Percentiles rank a stretch among this genome's conserved stretches.
phyloP scores from a whole-genome alignment of 2,329 filamentous ascomycete genomes.

The Curvularia lunata region DNA sequence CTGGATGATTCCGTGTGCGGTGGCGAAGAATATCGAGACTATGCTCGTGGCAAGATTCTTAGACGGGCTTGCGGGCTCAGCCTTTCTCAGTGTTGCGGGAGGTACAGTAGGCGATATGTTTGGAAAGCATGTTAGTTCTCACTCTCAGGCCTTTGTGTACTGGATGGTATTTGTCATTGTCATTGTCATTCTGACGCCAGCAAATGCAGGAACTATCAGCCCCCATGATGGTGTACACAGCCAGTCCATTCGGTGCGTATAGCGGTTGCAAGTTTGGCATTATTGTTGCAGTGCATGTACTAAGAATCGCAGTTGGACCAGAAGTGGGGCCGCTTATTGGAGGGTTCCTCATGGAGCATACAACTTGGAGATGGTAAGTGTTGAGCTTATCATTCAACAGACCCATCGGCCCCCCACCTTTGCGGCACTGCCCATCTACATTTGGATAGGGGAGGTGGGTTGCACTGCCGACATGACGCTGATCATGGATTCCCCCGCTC shows the following conservation, averaged over 20 bases:
- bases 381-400: slow-evolving; percentile 16
- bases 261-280: neutral
- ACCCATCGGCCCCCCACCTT: slow-evolving; percentile 12
- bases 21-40: slow-evolving; percentile 81
- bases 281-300: neutral
- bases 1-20: slow-evolving; percentile 81
- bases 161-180: neutral
- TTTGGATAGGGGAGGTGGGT: slow-evolving; percentile 1
- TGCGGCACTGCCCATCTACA: slow-evolving; percentile 11
- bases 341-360: slow-evolving; percentile 81
- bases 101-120: slow-evolving; percentile 78
- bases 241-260: slow-evolving; percentile 52
- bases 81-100: slow-evolving; percentile 73
- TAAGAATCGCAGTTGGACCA: slow-evolving; percentile 51
- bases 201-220: slow-evolving; percentile 65
- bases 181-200: slow-evolving; percentile 14
- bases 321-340: slow-evolving; percentile 67
- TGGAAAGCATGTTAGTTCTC: slow-evolving; percentile 40
- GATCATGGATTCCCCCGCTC: slow-evolving; percentile 1
- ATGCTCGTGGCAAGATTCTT: slow-evolving; percentile 81
- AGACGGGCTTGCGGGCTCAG: slow-evolving; percentile 71
- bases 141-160: neutral
- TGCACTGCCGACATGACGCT: slow-evolving; percentile 5
- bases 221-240: slow-evolving; percentile 79
- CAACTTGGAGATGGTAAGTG: slow-evolving; percentile 62